These are phyloP conservation scores for Claviceps sp. DNA, from an alignment of 2,329 filamentous ascomycete genomes.

Conservation along the genomic window DNA sequence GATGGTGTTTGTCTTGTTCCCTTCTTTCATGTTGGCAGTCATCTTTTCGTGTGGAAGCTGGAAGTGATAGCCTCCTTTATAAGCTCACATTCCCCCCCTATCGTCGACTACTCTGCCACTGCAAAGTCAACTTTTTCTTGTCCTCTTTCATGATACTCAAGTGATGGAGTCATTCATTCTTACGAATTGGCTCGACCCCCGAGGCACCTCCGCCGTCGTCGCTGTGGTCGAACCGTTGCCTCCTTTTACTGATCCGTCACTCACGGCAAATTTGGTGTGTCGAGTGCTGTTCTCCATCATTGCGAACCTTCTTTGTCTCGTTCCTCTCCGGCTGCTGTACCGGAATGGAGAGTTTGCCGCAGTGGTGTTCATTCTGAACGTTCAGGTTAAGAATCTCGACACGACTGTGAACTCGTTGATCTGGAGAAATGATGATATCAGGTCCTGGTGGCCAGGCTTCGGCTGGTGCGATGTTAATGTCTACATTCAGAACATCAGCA, in stretches of 20 bases:
- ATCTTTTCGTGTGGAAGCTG: background rate
- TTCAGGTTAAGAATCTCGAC: constrained; percentile 33
- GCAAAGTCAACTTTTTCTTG: background rate
- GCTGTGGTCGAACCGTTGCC: constrained; percentile 1
- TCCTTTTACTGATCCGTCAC: constrained; percentile 16
- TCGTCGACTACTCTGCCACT: background rate
- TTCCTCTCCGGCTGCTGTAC: constrained; percentile 37
- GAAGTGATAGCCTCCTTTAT: background rate
- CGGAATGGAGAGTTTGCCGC: constrained; percentile 42
- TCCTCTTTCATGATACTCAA: background rate
- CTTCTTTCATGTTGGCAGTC: background rate
- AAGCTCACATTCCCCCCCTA: background rate
- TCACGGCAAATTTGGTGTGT: constrained; percentile 32
- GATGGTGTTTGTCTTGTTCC: background rate
- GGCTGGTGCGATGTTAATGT: constrained; percentile 41
- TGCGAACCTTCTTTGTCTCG: constrained; percentile 32
- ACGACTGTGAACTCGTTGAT: constrained; percentile 37
- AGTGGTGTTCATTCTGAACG: constrained; percentile 32
- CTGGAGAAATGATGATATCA: constrained; percentile 39
- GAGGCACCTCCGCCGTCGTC: constrained; percentile 1
- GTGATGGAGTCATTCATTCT: background rate
- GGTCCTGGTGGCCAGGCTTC: constrained; percentile 35
- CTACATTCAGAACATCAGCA: constrained; percentile 31
- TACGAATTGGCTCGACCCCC: background rate
- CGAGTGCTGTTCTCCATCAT: constrained; percentile 34